These are phyloP conservation scores for Sugiyamaella japonica DNA, from an alignment of 1,139 yeast genomes.

Conservation along the genomic window DNA sequence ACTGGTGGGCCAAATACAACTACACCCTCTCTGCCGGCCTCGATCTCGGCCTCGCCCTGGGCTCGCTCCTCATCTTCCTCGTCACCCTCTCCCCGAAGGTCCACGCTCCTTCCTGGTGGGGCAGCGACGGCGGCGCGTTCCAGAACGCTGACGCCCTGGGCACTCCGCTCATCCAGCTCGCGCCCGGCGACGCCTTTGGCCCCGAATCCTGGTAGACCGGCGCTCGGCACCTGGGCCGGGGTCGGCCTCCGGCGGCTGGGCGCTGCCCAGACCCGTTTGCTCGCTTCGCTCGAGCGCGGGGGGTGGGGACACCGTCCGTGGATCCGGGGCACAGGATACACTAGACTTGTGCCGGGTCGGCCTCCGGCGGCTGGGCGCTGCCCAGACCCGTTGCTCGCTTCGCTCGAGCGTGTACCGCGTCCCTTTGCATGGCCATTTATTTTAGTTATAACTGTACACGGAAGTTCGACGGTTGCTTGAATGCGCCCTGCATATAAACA, in stretches of 20 bases:
- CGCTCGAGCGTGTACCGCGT: too few species aligned
- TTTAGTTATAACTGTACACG: too few species aligned
- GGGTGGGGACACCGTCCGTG: too few species aligned
- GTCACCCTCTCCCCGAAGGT: conserved; percentile 43
- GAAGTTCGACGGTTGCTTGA: too few species aligned
- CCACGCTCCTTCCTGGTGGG: conserved; percentile 59
- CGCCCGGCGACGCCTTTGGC: conserved; percentile 34
- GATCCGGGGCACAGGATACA: too few species aligned
- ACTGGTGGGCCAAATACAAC: conserved; percentile 69
- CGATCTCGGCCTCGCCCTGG: conserved; percentile 57
- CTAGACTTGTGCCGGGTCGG: too few species aligned
- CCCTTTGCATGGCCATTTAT: too few species aligned
- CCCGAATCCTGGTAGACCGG: conserved; percentile 31
- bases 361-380: conserved; percentile 8
- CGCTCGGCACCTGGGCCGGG: too few species aligned
- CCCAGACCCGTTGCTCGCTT: conserved; percentile 7
- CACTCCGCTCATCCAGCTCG: conserved; percentile 28
- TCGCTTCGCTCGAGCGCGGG: not conserved
- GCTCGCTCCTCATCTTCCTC: conserved; percentile 51
- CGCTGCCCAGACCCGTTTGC: too few species aligned
- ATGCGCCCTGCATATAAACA: too few species aligned
- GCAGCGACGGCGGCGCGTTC: conserved; percentile 38
- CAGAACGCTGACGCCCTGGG: conserved; percentile 31
- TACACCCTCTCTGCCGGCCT: conserved; percentile 59
- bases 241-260: too few species aligned